Evolutionary conservation across 306 rosid genomes (phyloP).

Genomic region (Dalbergia cultrata): DNA sequence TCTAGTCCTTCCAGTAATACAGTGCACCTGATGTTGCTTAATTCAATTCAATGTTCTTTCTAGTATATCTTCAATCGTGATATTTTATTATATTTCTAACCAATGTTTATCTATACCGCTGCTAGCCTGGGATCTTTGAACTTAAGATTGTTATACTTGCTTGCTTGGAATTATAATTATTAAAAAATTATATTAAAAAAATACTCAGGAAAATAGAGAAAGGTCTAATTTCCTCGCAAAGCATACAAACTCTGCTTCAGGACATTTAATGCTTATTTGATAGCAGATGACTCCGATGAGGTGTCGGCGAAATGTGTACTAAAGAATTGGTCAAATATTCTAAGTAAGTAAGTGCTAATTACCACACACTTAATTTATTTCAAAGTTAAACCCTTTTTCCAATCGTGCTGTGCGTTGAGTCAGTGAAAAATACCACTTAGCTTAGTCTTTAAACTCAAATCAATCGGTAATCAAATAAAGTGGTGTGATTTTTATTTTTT

Average conservation of each 20-base stretch:
- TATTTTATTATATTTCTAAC: not conserved
- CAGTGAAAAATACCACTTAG: not conserved
- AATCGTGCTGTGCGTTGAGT: not conserved
- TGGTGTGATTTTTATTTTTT: not conserved
- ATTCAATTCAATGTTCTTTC: not conserved
- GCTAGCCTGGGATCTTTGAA: not conserved
- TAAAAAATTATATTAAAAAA: too few relatives aligned
- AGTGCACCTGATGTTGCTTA: not conserved
- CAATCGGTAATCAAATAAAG: not conserved
- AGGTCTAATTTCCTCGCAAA: too few relatives aligned
- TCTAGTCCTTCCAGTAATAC: not conserved
- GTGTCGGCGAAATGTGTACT: not conserved
- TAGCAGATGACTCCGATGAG: not conserved
- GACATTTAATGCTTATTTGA: too few relatives aligned
- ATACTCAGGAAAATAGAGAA: too few relatives aligned
- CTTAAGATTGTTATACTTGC: not conserved
- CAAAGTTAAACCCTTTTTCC: not conserved
- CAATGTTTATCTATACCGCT: too few relatives aligned
- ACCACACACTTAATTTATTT: not conserved
- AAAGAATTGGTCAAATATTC: too few relatives aligned
- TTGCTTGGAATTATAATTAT: not conserved
- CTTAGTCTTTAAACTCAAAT: not conserved
- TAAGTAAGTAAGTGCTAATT: too few relatives aligned
- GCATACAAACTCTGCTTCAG: too few relatives aligned
- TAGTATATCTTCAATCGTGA: not conserved